Evolutionary conservation across 805 yeast species (phyloP).

Genomic region (Helenozyma baotianmanensis): DNA sequence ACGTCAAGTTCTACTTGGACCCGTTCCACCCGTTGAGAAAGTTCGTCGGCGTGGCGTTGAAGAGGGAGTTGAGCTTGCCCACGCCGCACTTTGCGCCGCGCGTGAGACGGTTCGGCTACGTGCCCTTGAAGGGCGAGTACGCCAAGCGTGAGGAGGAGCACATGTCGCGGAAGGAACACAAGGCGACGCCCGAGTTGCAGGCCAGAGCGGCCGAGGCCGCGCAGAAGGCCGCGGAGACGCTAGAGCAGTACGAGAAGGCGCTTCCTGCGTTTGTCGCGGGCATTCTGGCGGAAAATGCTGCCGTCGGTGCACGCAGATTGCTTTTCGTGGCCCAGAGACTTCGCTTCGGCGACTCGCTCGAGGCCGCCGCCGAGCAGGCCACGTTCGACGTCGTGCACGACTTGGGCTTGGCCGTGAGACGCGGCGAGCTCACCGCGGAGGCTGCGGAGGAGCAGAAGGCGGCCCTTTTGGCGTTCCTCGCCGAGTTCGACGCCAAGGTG

Average conservation of each 20-base stretch:
- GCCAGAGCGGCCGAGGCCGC: constrained; percentile 35
- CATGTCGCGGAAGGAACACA: constrained; percentile 64
- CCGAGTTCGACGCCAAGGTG: constrained; percentile 34
- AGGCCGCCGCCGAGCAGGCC: constrained; percentile 57
- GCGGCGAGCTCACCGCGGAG: constrained; percentile 30
- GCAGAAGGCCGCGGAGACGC: constrained; percentile 30
- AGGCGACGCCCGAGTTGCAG: constrained; percentile 50
- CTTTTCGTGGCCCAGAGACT: constrained; percentile 43
- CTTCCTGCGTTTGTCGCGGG: constrained; percentile 25
- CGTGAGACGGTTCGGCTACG: constrained; percentile 76
- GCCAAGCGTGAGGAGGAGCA: constrained; percentile 57
- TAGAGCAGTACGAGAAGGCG: constrained; percentile 10
- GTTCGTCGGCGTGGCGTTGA: constrained; percentile 83
- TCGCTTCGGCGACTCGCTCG: constrained; percentile 52
- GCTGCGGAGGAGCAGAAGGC: constrained; percentile 18
- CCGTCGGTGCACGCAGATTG: constrained; percentile 49
- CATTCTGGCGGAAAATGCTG: constrained; percentile 24
- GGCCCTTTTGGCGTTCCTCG: constrained; percentile 35
- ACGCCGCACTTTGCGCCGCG: constrained; percentile 90
- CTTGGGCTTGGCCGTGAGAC: constrained; percentile 34
- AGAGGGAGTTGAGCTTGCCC: constrained; percentile 62
- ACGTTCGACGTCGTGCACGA: constrained; percentile 48
- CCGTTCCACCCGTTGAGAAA: constrained; percentile 94
- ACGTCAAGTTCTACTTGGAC: constrained; percentile 83
- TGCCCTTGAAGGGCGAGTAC: constrained; percentile 44